Conservation (phyloP, 2,329 filamentous ascomycete genomes). For the Diaporthe sp. region DNA sequence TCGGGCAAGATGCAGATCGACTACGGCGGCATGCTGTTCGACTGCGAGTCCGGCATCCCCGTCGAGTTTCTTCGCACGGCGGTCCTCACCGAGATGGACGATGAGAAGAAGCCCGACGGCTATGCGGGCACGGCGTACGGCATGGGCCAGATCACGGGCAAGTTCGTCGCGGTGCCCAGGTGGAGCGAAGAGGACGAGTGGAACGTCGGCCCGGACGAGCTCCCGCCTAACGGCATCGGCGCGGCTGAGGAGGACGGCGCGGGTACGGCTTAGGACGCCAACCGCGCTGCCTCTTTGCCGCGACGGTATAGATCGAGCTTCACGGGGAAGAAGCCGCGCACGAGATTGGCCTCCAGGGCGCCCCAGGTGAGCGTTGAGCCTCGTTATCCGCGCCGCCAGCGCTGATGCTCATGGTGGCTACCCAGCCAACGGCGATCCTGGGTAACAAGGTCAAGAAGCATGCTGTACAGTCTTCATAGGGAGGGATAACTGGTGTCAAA, state of each 20-base stretch:
- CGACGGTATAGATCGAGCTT: neutral
- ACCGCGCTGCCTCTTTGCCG: too few relatives aligned
- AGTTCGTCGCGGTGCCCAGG: slow-evolving; percentile 68
- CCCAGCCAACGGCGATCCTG: neutral
- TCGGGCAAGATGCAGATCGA: slow-evolving; percentile 71
- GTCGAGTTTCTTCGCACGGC: slow-evolving; percentile 67
- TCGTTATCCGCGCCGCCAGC: neutral
- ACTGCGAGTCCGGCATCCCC: slow-evolving; percentile 62
- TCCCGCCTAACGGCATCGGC: slow-evolving; percentile 37
- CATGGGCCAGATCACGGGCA: slow-evolving; percentile 72
- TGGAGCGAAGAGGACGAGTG: slow-evolving; percentile 69
- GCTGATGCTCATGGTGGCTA: neutral
- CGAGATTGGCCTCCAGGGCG: neutral
- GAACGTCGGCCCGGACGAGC: slow-evolving; percentile 53
- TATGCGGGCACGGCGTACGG: slow-evolving; percentile 63
- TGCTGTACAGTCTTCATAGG: neutral
- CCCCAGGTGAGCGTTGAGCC: neutral
- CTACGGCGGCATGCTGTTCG: slow-evolving; percentile 69
- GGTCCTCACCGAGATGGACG: slow-evolving; percentile 68
- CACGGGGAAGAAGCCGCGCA: neutral
- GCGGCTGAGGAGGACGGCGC: slow-evolving; percentile 29
- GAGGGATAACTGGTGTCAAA: neutral
- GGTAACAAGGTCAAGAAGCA: neutral
- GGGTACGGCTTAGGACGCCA: neutral
- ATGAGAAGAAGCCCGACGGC: slow-evolving; percentile 58